phyloP scores from a whole-genome alignment of 371 early-diverging fungal genomes.

The Saksenaea oblongispora region DNA sequence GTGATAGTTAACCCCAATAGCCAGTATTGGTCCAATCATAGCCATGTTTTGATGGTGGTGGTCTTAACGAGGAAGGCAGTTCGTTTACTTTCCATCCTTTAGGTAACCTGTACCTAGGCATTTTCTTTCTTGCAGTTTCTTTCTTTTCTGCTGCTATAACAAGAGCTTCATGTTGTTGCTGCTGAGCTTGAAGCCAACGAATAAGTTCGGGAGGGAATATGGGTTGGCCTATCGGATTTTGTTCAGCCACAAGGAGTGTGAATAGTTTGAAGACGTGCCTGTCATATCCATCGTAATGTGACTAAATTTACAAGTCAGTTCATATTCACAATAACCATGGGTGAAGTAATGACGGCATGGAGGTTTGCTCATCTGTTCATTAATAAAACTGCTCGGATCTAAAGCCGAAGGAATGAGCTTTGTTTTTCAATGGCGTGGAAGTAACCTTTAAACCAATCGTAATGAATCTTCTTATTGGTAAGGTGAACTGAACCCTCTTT shows the following conservation, averaged over 20 bases:
- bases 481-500: conserved; percentile 36
- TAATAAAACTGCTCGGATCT: conserved; percentile 35
- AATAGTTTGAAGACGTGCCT: not conserved
- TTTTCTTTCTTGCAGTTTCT: not conserved
- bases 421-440: not conserved
- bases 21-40: conserved; percentile 33
- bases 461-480: conserved; percentile 37
- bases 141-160: conserved; percentile 2
- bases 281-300: conserved; percentile 27
- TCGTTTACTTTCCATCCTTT: conserved; percentile 43
- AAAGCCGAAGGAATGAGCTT: not conserved
- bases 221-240: conserved; percentile 11
- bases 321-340: conserved; percentile 38
- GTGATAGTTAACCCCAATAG: conserved; percentile 29
- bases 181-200: conserved; percentile 31
- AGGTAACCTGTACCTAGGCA: conserved; percentile 30
- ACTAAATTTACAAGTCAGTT: conserved; percentile 36
- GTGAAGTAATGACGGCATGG: conserved; percentile 32
- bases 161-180: conserved; percentile 1
- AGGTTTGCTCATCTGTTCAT: conserved; percentile 39
- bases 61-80: conserved; percentile 42
- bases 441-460: conserved; percentile 49
- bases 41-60: conserved; percentile 31
- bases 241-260: not conserved
- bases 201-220: conserved; percentile 26